Evolutionary conservation across 2,329 filamentous ascomycete species (phyloP), one percentile per base, ranked within the genome.

Genomic region (Exophiala sideris): DNA sequence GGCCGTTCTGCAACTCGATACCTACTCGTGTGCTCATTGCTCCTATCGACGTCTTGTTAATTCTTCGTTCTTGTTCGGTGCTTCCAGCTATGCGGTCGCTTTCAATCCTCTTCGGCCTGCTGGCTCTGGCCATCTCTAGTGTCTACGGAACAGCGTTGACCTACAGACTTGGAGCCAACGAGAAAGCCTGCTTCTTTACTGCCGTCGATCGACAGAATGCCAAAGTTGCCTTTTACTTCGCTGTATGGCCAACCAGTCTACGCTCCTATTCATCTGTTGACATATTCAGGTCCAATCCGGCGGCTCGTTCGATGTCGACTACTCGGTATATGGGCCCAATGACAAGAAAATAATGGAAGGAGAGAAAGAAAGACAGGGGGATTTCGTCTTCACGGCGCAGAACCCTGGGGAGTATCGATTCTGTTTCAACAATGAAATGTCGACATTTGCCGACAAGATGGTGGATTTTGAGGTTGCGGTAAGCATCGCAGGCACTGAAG

Each of bases 361-460:
- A 58, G 79, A 86, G 64, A 97, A 96, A 76, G 94, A 89, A 76
- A 84, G 92, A 62, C 92, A 97, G 75, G 94, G 92, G 50, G 94
- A 99, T 74, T 97, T 95, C 68, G 94, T 99, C 59, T 99, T 99
- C 73, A 96, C 91, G 0, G 94, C 91, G 42, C 89, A 90, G 66
- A 84, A 90, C 48, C 68, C 81, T 5, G 94, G 94, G 62, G 92
- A 97, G 68, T 96, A 97, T 76, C 84, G 85, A 50, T 97, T 99
- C 78, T 99, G 94, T 81, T 99, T 99, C 79, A 88, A 91, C 75
- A 99, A 99, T 69, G 88, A 94, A 70, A 96, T 99, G 88, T 95
- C 89, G 68, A 97, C 92, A 0, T 96, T 96, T 70, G 87, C 91
- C 48, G 94, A 99, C 76, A 99, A 99, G 77, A 85, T 90, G 70